Evolutionary conservation across 306 rosid genomes (phyloP).

Genomic region (Dryas octopetala): DNA sequence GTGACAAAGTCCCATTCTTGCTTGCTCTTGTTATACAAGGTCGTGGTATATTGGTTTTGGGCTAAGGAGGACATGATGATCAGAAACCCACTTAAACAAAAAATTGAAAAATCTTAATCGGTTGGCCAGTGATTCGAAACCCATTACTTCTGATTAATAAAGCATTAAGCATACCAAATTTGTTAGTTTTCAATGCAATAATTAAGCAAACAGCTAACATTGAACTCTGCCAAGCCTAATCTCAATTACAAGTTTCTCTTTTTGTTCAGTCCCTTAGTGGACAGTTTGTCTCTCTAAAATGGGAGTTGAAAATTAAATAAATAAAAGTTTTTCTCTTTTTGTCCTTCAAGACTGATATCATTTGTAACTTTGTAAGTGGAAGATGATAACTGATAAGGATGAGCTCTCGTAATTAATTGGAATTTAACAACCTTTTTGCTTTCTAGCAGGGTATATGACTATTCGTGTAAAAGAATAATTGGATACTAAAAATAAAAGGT

Average conservation of each 20-base stretch:
- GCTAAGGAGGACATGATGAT: too few relatives aligned
- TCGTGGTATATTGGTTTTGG: too few relatives aligned
- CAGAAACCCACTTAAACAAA: too few relatives aligned
- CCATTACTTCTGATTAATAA: neutral
- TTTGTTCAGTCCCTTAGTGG: neutral
- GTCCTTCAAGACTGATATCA: neutral
- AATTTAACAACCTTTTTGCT: neutral
- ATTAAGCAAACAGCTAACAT: neutral
- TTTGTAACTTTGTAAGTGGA: too few relatives aligned
- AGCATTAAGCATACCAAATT: neutral
- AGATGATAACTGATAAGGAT: neutral
- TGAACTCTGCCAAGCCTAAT: neutral
- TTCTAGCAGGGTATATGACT: neutral
- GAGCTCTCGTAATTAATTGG: neutral
- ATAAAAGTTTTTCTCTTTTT: neutral
- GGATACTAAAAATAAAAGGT: neutral
- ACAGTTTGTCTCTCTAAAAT: too few relatives aligned
- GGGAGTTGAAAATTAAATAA: too few relatives aligned
- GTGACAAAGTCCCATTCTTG: too few relatives aligned
- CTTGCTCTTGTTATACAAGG: too few relatives aligned
- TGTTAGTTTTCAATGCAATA: neutral
- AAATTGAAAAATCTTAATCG: constrained; percentile 6
- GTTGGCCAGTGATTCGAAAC: neutral
- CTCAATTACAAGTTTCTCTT: neutral
- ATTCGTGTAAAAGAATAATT: neutral